phyloP scores from a whole-genome alignment of 805 yeast species.

The Komagataella pseudopastoris region DNA sequence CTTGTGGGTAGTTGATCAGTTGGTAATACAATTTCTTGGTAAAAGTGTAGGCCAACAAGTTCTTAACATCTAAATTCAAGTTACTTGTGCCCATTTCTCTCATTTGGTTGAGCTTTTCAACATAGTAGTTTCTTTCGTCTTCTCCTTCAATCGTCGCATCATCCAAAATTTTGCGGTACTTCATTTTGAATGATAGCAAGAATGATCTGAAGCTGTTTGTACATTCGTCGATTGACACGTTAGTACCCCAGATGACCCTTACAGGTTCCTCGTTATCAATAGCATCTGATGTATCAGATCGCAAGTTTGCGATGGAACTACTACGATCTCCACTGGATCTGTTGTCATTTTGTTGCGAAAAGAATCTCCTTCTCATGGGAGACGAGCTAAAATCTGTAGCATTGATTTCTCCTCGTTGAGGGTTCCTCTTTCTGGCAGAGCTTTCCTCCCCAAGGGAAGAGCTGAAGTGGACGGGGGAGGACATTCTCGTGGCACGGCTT shows the following conservation, averaged over 20 bases:
- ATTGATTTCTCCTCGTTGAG: slow-evolving; percentile 68
- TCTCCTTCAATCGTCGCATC: slow-evolving; percentile 19
- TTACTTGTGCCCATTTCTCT: slow-evolving; percentile 68
- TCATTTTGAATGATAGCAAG: slow-evolving; percentile 69
- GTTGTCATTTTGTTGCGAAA: slow-evolving; percentile 18
- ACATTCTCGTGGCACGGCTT: slow-evolving; percentile 16
- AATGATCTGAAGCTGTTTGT: slow-evolving; percentile 70
- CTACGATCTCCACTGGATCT: slow-evolving; percentile 11
- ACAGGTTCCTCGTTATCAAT: slow-evolving; percentile 53
- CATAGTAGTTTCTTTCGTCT: slow-evolving; percentile 66
- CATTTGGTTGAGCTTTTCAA: slow-evolving; percentile 62
- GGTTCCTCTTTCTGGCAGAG: slow-evolving; percentile 20
- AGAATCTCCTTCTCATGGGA: slow-evolving; percentile 50
- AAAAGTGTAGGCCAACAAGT: slow-evolving; percentile 61
- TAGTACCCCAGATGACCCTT: slow-evolving; percentile 97
- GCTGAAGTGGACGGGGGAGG: slow-evolving; percentile 38
- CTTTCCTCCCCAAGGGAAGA: slow-evolving; percentile 14
- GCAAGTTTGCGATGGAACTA: slow-evolving; percentile 10
- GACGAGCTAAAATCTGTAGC: slow-evolving; percentile 56
- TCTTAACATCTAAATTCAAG: slow-evolving; percentile 72
- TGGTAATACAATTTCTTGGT: slow-evolving; percentile 77
- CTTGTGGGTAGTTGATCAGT: slow-evolving; percentile 87
- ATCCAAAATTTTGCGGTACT: slow-evolving; percentile 47
- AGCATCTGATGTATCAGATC: slow-evolving; percentile 11
- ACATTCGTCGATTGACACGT: slow-evolving; percentile 84